Evolutionary conservation across 306 rosid species (phyloP).

Genomic region (Fagus sylvatica): DNA sequence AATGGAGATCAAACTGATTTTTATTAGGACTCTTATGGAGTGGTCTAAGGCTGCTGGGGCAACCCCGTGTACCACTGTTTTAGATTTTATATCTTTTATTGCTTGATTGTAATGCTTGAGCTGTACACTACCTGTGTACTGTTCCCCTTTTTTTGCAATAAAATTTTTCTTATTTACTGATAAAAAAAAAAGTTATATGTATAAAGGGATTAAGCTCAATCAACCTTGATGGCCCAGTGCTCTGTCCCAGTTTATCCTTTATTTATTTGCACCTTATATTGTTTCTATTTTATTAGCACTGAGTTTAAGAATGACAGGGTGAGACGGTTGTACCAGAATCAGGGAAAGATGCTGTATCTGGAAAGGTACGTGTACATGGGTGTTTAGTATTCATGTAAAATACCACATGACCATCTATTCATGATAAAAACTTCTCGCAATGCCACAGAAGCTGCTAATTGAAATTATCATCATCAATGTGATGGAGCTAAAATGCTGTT

Average conservation of each 20-base stretch:
- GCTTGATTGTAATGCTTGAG: too few relatives aligned
- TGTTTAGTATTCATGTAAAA: constrained; percentile 7
- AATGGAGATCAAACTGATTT: too few relatives aligned
- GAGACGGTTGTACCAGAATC: constrained; percentile 77
- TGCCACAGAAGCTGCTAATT: not conserved
- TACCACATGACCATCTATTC: not conserved
- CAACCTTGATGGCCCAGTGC: not conserved
- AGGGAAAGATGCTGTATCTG: constrained; percentile 60
- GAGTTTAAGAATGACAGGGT: constrained; percentile 68
- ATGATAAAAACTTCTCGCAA: not conserved
- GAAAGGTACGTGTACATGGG: constrained; percentile 55
- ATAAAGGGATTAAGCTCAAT: not conserved
- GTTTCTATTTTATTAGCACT: constrained; percentile 16
- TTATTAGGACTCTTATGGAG: too few relatives aligned
- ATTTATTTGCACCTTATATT: too few relatives aligned
- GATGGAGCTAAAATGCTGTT: constrained; percentile 1
- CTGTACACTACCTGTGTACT: too few relatives aligned
- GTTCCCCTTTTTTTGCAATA: too few relatives aligned
- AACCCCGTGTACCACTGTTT: too few relatives aligned
- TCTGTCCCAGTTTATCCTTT: too few relatives aligned
- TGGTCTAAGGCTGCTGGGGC: too few relatives aligned
- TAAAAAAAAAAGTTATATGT: too few relatives aligned
- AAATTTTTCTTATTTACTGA: too few relatives aligned
- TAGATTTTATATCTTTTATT: too few relatives aligned
- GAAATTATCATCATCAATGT: not conserved